Conservation (phyloP, 2,329 filamentous ascomycete species). For the Emergomyces orientalis region DNA sequence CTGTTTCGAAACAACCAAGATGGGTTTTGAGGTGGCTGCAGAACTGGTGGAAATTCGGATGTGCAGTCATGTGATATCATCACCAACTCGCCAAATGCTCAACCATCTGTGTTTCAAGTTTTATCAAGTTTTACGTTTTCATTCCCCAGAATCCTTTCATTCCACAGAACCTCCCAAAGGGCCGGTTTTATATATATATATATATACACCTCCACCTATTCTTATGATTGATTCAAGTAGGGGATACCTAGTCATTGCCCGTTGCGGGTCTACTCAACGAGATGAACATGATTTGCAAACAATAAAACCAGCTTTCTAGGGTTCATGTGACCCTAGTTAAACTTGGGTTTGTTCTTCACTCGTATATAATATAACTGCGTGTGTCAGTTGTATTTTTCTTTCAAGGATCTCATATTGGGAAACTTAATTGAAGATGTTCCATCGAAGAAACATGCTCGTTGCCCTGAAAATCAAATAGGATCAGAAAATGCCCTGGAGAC, state of each 20-base stretch:
- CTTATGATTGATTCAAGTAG: neutral
- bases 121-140: too few relatives aligned
- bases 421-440: constrained; percentile 1
- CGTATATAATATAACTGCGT: neutral
- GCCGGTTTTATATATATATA: neutral
- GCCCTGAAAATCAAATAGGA: too few relatives aligned
- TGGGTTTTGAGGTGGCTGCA: neutral
- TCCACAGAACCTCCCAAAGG: too few relatives aligned
- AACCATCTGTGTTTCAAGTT: too few relatives aligned
- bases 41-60: too few relatives aligned
- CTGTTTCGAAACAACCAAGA: neutral
- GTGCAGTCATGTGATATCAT: too few relatives aligned
- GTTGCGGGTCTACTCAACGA: neutral
- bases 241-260: neutral
- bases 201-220: neutral
- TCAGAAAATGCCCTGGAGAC: too few relatives aligned
- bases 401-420: neutral
- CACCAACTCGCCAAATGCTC: too few relatives aligned
- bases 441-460: too few relatives aligned
- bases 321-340: neutral
- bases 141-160: too few relatives aligned
- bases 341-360: neutral
- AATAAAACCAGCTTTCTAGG: neutral
- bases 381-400: neutral
- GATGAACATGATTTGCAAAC: neutral